Conservation (phyloP, 2,329 filamentous ascomycete genomes). For the Cladosporium austrohemisphaericum region DNA sequence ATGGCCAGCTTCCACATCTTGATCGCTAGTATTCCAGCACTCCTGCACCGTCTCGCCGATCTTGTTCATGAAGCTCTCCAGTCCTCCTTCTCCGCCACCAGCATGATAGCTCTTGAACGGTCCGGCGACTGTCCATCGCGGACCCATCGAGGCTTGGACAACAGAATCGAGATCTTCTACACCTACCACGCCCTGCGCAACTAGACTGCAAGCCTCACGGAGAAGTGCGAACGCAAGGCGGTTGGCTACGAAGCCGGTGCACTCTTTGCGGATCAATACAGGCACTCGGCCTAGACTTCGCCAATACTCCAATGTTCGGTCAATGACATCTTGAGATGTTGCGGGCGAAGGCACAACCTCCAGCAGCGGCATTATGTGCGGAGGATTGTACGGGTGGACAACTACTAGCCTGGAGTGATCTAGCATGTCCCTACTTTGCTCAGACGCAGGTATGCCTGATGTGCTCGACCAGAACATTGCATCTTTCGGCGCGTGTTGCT, state of each 20-base stretch:
- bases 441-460: conserved; percentile 54
- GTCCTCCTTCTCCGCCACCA: conserved; percentile 53
- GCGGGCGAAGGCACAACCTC: conserved; percentile 53
- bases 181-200: conserved; percentile 50
- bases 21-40: conserved; percentile 51
- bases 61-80: conserved; percentile 53
- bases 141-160: conserved; percentile 51
- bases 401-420: conserved; percentile 49
- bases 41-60: conserved; percentile 54
- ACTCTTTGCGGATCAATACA: conserved; percentile 50
- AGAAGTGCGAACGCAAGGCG: conserved; percentile 55
- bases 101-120: conserved; percentile 59
- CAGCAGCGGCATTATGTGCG: conserved; percentile 58
- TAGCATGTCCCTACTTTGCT: conserved; percentile 43
- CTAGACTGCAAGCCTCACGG: conserved; percentile 53
- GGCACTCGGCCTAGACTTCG: conserved; percentile 40
- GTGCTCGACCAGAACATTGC: conserved; percentile 57
- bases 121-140: conserved; percentile 53
- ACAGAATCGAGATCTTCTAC: conserved; percentile 53
- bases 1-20: conserved; percentile 23
- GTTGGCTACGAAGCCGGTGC: conserved; percentile 56
- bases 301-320: conserved; percentile 47
- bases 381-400: conserved; percentile 60
- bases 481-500: conserved; percentile 40
- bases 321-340: conserved; percentile 39